Conservation (phyloP, 2,329 filamentous ascomycete genomes). For the Verticillium nonalfalfae region DNA sequence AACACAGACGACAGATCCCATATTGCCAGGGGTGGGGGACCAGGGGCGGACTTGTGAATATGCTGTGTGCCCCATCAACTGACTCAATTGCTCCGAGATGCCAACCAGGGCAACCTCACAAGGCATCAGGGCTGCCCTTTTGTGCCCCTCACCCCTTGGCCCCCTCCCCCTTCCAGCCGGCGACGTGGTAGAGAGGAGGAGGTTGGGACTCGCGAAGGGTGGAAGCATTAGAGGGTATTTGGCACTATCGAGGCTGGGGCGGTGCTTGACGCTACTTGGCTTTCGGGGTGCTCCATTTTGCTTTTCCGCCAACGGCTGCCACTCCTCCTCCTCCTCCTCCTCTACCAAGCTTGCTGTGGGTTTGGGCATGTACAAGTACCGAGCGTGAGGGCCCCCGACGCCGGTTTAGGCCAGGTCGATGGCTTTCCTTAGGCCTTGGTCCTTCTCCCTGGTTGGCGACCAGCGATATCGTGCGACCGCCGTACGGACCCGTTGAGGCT, state of each 20-base stretch:
- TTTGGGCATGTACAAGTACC: background rate
- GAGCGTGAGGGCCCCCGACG: background rate
- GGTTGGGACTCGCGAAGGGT: background rate
- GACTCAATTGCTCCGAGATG: background rate
- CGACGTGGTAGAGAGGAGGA: background rate
- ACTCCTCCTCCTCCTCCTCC: background rate
- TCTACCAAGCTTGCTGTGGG: background rate
- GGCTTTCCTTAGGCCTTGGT: background rate
- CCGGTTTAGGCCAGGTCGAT: background rate
- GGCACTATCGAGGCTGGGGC: constrained; percentile 2
- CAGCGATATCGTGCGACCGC: background rate
- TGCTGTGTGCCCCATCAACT: background rate
- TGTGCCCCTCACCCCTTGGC: background rate
- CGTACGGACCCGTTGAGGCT: background rate
- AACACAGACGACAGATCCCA: background rate
- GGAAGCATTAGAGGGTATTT: background rate
- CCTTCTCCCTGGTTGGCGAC: background rate
- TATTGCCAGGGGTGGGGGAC: background rate
- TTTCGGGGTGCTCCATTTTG: background rate
- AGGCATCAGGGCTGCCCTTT: background rate
- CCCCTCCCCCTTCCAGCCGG: no score
- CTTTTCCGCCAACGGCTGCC: background rate
- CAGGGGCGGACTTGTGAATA: background rate
- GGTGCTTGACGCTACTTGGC: constrained; percentile 3
- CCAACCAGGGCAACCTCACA: background rate